Evolutionary conservation across 176 grass and related monocot genomes (phyloP).

Genomic region (Paspalum vaginatum): DNA sequence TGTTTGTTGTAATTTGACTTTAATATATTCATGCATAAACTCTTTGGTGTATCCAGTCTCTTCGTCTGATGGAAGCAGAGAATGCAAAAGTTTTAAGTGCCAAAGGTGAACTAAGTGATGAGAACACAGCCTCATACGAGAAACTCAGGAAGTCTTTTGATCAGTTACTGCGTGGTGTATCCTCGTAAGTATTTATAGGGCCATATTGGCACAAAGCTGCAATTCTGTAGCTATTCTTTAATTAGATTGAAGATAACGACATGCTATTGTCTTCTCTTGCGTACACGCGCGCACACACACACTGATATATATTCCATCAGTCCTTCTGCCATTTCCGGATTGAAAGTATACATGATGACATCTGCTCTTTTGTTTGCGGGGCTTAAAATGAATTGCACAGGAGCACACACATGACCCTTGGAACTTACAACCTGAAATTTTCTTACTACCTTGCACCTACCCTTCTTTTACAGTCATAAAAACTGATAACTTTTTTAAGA

Average conservation of each 20-base stretch:
- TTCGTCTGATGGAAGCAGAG: slow-evolving; percentile 87
- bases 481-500: neutral
- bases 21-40: slow-evolving; percentile 35
- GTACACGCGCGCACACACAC: too few relatives aligned
- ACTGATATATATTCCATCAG: neutral
- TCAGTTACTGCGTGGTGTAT: slow-evolving; percentile 92
- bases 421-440: slow-evolving; percentile 32
- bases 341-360: slow-evolving; percentile 12
- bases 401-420: neutral
- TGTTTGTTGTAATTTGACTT: slow-evolving; percentile 18
- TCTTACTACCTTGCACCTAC: neutral
- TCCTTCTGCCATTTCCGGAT: slow-evolving; percentile 16
- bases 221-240: slow-evolving; percentile 3
- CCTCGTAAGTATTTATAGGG: slow-evolving; percentile 68
- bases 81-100: slow-evolving; percentile 93
- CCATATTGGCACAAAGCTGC: slow-evolving; percentile 14
- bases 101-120: slow-evolving; percentile 97
- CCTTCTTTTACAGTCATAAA: neutral
- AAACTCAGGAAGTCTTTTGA: slow-evolving; percentile 95
- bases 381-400: neutral
- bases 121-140: slow-evolving; percentile 88
- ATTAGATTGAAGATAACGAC: slow-evolving; percentile 17
- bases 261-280: neutral
- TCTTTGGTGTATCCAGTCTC: slow-evolving; percentile 59
- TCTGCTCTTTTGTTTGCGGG: slow-evolving; percentile 14